phyloP scores from a whole-genome alignment of 1,284 basidiomycete genomes.

The Tilletia walkeri region DNA sequence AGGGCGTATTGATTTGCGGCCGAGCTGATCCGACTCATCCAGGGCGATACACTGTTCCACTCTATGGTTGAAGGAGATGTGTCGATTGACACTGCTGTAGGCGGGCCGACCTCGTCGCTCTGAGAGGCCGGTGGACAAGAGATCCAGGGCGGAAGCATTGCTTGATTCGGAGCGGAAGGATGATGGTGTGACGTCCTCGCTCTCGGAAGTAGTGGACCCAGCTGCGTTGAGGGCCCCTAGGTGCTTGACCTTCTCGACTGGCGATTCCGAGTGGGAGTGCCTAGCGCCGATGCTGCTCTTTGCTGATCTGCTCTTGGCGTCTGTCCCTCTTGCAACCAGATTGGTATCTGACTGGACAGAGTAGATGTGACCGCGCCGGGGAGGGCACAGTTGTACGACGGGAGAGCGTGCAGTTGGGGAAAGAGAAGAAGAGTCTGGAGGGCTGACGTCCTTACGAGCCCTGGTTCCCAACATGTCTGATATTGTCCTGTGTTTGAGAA shows the following conservation, averaged over 20 bases:
- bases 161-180: neutral
- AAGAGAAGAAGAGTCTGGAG: conserved; percentile 24
- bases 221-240: no score
- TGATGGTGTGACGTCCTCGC: neutral
- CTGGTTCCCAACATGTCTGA: conserved; percentile 72
- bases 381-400: neutral
- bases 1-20: neutral
- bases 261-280: no score
- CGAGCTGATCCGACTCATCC: conserved; percentile 49
- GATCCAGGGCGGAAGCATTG: neutral
- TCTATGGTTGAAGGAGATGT: conserved; percentile 97
- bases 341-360: conserved; percentile 44
- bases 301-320: conserved; percentile 19
- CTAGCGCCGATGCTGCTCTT: no score
- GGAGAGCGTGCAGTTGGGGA: no score
- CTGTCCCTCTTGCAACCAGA: conserved; percentile 29
- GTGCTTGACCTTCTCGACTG: no score
- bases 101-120: neutral
- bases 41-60: conserved; percentile 98
- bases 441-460: conserved; percentile 57
- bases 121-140: neutral
- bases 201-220: no score
- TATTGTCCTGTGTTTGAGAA: conserved; percentile 92
- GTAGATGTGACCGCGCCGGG: conserved; percentile 27
- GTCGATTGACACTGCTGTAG: conserved; percentile 63